Base-by-base conservation (phyloP, 345 rosid genomes). In the Populus deltoides region DNA sequence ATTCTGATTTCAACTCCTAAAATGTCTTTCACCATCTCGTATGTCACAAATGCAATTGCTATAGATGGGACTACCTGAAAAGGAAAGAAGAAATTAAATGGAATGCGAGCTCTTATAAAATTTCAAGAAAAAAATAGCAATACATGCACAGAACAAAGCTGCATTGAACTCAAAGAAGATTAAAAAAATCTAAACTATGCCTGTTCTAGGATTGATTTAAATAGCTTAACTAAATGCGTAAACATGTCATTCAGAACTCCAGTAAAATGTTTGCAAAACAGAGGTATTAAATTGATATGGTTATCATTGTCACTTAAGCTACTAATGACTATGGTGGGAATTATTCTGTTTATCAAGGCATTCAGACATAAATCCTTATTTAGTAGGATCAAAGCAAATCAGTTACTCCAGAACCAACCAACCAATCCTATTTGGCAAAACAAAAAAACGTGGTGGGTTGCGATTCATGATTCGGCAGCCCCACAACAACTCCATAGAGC, bases 51-150 rank as follows among this genome's bases (percentile, higher is more conserved):
- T 20, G 99, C 97, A 13, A 94, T 83, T 65, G 99, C 92, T 80
- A 96, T 92, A 33, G 99, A 96, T 62, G 99, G 98, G 61, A 96
- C 97, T 71, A 94, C 99, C 99, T 94, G 87, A 36, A 83, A 73
- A 49, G 55, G 8, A 31, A 17, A 24, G 33, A 45, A 68, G 16
- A 45, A 18, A 22, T 6, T 20, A 18, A 22, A 20, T 24, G 20
- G n/a, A 47, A 31, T 31, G 70, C 41, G 18, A 35, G 8, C 51
- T 4, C 51, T 47, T 12, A 3, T 3, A 47, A 15, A 15, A 47
- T 47, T 47, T 47, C 6, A 3, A 47, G 47, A 47, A 47, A 47
- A 47, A 66, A n/a, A 2, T 2, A 38, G 29, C 25, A 68, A 7
- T 68, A 8, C 1, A 38, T 47, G 45, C 63, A 10, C 5, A 9